Evolutionary conservation across 306 rosid genomes (phyloP).

Genomic region (Vigna reflexopilosa): DNA sequence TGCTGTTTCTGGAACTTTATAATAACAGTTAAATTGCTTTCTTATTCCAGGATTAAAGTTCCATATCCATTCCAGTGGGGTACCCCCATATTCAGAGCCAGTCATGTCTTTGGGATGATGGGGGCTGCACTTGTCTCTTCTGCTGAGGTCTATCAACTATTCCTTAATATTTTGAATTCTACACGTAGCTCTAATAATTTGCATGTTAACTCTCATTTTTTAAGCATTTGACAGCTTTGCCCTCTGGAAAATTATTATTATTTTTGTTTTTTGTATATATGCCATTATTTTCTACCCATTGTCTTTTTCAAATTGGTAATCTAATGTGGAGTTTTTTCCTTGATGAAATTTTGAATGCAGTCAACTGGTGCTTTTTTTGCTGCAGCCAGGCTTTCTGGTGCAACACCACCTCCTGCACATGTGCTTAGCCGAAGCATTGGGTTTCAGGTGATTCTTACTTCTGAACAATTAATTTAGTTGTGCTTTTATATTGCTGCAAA

Average conservation of each 20-base stretch:
- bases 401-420: slow-evolving; percentile 90
- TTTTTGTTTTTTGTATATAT: background rate
- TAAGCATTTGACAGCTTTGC: background rate
- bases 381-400: slow-evolving; percentile 97
- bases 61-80: slow-evolving; percentile 99
- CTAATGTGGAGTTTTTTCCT: background rate
- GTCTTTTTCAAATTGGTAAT: slow-evolving; percentile 24
- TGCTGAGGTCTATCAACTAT: slow-evolving; percentile 70
- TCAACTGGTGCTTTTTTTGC: slow-evolving; percentile 86
- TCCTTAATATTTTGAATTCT: slow-evolving; percentile 32
- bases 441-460: slow-evolving; percentile 64
- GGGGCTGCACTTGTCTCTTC: slow-evolving; percentile 93
- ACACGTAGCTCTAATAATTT: background rate
- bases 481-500: slow-evolving; percentile 14
- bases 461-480: slow-evolving; percentile 14
- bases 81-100: slow-evolving; percentile 89
- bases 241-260: slow-evolving; percentile 2
- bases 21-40: slow-evolving; percentile 1
- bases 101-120: slow-evolving; percentile 96
- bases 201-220: slow-evolving; percentile 2
- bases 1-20: slow-evolving; percentile 8
- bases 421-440: slow-evolving; percentile 88
- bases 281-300: slow-evolving; percentile 11
- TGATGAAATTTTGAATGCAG: slow-evolving; percentile 59
- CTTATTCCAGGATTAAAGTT: slow-evolving; percentile 69